These are phyloP conservation scores for Heterobasidion irregulare DNA, from an alignment of 1,284 basidiomycete genomes.

Conservation along the genomic window DNA sequence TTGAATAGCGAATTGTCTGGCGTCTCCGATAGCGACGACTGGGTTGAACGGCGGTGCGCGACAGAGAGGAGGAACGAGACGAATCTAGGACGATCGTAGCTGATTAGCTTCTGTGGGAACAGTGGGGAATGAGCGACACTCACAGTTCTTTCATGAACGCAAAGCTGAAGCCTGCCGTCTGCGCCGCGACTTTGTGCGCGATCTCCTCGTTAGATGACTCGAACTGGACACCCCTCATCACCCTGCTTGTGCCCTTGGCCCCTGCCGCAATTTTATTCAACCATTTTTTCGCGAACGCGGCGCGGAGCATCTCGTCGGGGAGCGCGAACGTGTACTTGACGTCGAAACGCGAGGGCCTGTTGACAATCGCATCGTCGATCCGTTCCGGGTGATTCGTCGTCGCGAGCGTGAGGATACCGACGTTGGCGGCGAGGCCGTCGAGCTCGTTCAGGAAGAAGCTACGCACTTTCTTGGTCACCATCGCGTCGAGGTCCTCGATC, in stretches of 20 bases:
- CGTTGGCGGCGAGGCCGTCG: conserved; percentile 25
- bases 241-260: neutral
- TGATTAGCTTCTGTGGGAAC: neutral
- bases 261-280: conserved; percentile 12
- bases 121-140: conserved; percentile 2
- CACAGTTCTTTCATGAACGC: conserved; percentile 23
- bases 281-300: conserved; percentile 18
- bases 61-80: conserved; percentile 20
- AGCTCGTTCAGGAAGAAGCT: conserved; percentile 40
- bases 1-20: conserved; percentile 11
- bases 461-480: conserved; percentile 28
- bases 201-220: conserved; percentile 8
- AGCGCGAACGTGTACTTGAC: conserved; percentile 33
- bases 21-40: neutral
- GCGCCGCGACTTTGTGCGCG: conserved; percentile 15
- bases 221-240: conserved; percentile 8
- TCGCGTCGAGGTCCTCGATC: conserved; percentile 36
- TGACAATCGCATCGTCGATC: conserved; percentile 36
- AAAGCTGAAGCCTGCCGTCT: conserved; percentile 21
- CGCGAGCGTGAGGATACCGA: conserved; percentile 26
- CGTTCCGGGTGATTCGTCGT: conserved; percentile 41
- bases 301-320: conserved; percentile 14
- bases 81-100: conserved; percentile 10
- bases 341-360: conserved; percentile 38
- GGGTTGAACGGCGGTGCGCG: conserved; percentile 12